Conservation (phyloP, 2,329 filamentous ascomycete species). For the Fusarium verticillioides region DNA sequence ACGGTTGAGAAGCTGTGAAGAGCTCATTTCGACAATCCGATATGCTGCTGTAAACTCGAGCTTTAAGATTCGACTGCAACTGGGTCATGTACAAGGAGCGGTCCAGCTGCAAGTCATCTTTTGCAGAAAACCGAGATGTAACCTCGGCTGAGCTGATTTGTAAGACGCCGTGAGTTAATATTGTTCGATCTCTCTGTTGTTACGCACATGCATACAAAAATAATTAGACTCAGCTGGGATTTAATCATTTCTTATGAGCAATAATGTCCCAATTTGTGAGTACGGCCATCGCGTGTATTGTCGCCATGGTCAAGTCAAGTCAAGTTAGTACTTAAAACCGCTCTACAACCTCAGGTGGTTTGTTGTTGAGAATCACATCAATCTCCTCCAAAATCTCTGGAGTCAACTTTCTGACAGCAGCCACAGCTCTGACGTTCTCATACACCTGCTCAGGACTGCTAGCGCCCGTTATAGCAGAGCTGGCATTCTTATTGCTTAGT, state of each 20-base stretch:
- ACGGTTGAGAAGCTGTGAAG: conserved; percentile 42
- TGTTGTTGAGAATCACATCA: conserved; percentile 68
- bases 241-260: neutral
- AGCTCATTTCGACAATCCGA: conserved; percentile 35
- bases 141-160: conserved; percentile 24
- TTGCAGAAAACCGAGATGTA: neutral
- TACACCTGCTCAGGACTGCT: conserved; percentile 68
- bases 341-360: conserved; percentile 58
- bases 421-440: conserved; percentile 67
- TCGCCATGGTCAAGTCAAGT: neutral
- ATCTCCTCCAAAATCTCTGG: conserved; percentile 69
- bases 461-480: conserved; percentile 70
- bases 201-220: neutral
- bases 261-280: neutral
- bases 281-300: neutral
- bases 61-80: neutral
- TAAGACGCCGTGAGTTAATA: conserved; percentile 8
- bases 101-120: neutral
- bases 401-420: conserved; percentile 65
- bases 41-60: neutral
- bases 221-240: neutral
- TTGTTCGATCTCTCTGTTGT: neutral
- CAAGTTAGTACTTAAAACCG: conserved; percentile 28
- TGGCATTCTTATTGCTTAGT: conserved; percentile 70
- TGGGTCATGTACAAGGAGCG: neutral